Base-by-base conservation (phyloP, 345 rosid genomes). In the Citrus trifoliata region DNA sequence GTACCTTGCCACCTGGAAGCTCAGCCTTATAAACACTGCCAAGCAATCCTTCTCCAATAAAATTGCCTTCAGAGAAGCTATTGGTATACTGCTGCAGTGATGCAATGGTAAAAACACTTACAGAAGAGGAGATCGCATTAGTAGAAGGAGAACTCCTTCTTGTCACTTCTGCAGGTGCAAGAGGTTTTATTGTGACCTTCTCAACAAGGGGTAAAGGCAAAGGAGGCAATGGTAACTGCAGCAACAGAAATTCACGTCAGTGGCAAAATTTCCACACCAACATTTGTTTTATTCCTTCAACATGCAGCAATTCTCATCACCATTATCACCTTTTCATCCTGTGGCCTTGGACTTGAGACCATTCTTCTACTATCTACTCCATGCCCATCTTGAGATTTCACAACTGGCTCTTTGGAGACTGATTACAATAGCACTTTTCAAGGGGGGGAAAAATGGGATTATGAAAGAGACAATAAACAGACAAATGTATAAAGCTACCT, bases 71-170 rank as follows among this genome's bases (percentile, higher is more conserved):
- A 27, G 93, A 85, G 71, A 94, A 96, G 79, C 93, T 88, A 56
- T 89, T 81, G 55, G 99, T 90, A 81, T 85, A 89, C 77, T 91
- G 93, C 89, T 96, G 99, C 82, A 96, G 98, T 10, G 93, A 86
- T 24, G 97, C 95, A 74, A 94, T 80, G 61, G 90, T 85, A 84
- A 93, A 93, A 76, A 83, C 84, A 7, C 74, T 88, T 48, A 83
- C 75, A 25, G 91, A 86, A 85, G 83, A 70, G 46, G 86, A 71
- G 35, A 80, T 83, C 75, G 69, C 60, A 13, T 86, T 80, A 32
- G 79, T 86, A 56, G 88, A 85, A 63, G 88, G 84, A 40, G 30
- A 33, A 71, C 56, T 58, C 64, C 67, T 69, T 58, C 48, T 48
- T 62, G 68, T 65, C 30, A 67, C 37, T 74, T 79, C 76, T 59